A percentile compares a stretch with the other conserved stretches of the same genome.
These are phyloP conservation scores for Pyrus pyrifolia DNA, from an alignment of 306 rosid species.

Conservation along the genomic window DNA sequence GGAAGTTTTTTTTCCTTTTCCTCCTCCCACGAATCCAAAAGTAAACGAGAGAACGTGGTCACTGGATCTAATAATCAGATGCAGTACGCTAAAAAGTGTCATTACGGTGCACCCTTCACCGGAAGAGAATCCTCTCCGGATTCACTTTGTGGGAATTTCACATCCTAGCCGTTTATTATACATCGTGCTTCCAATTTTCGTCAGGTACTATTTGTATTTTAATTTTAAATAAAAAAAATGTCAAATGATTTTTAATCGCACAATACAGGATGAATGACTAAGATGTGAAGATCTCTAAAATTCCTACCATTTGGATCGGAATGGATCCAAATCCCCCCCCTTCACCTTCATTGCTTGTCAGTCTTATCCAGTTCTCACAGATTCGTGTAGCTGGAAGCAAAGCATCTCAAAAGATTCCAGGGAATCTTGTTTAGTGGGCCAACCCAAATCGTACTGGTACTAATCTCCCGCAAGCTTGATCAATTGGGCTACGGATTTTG, in stretches of 20 bases:
- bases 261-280: too few relatives aligned
- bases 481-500: not conserved
- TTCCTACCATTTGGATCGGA: too few relatives aligned
- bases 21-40: not conserved
- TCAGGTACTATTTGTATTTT: too few relatives aligned
- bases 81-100: not conserved
- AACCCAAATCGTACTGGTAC: not conserved
- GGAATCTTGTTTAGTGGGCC: not conserved
- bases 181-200: accelerated
- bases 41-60: not conserved
- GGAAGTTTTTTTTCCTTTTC: not conserved
- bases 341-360: not conserved
- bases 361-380: not conserved
- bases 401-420: not conserved
- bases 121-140: too few relatives aligned
- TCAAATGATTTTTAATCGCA: too few relatives aligned
- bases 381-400: not conserved
- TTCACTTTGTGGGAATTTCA: too few relatives aligned
- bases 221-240: too few relatives aligned
- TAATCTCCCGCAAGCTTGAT: not conserved
- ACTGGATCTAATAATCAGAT: not conserved
- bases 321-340: too few relatives aligned
- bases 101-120: not conserved
- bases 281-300: too few relatives aligned
- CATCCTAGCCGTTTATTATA: accelerated